phyloP scores from a whole-genome alignment of 805 yeast species.

The Candida vartiovaarae region DNA sequence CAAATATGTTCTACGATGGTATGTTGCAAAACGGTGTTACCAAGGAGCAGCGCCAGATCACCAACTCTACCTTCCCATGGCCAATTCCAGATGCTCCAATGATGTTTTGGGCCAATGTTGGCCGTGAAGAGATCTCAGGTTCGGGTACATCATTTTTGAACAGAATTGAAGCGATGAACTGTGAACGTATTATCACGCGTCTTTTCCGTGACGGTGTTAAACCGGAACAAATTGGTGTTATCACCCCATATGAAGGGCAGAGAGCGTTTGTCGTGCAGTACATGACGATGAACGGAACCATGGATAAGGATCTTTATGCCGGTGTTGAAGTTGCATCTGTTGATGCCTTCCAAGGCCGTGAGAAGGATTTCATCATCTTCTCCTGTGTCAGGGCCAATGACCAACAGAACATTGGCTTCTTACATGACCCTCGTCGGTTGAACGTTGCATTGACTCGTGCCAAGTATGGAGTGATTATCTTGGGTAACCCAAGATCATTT shows the following conservation, averaged over 20 bases:
- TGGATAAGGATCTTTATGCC: constrained; percentile 56
- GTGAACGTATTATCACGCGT: constrained; percentile 68
- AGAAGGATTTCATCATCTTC: constrained; percentile 71
- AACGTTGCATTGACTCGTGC: constrained; percentile 91
- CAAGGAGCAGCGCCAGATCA: constrained; percentile 54
- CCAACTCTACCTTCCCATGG: constrained; percentile 76
- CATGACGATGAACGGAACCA: constrained; percentile 64
- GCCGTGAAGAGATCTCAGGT: constrained; percentile 81
- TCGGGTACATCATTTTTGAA: constrained; percentile 79
- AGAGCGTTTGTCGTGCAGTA: constrained; percentile 74
- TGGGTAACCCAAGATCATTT: constrained; percentile 81
- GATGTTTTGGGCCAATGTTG: constrained; percentile 92
- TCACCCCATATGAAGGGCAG: constrained; percentile 95
- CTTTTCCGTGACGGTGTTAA: constrained; percentile 70
- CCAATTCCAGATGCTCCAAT: constrained; percentile 78
- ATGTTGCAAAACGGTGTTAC: constrained; percentile 88
- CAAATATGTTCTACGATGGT: constrained; percentile 91
- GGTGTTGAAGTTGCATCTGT: constrained; percentile 87
- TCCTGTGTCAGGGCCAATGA: constrained; percentile 81
- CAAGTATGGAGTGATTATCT: constrained; percentile 66
- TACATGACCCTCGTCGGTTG: constrained; percentile 77
- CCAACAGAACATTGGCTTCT: constrained; percentile 68
- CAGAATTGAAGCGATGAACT: constrained; percentile 83
- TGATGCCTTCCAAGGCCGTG: constrained; percentile 93
- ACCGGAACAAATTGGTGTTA: constrained; percentile 82